These are phyloP conservation scores for Fusarium sp. DNA, from an alignment of 2,329 filamentous ascomycete species.

Conservation along the genomic window DNA sequence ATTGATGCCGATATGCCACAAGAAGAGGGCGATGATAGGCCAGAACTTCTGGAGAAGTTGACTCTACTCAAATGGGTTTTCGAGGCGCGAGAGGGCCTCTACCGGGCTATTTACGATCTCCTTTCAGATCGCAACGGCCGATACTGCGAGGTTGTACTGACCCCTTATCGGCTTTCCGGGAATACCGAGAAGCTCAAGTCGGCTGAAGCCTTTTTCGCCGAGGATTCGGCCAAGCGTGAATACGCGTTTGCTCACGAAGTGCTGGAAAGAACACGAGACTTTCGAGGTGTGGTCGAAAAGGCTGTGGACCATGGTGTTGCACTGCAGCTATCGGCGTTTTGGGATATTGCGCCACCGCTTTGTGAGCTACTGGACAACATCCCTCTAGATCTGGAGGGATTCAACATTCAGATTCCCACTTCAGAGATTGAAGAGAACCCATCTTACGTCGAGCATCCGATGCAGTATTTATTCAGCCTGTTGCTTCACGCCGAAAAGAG, in stretches of 20 bases:
- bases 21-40: constrained; percentile 95
- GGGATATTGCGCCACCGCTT: constrained; percentile 94
- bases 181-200: constrained; percentile 85
- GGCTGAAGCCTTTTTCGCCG: constrained; percentile 85
- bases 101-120: constrained; percentile 88
- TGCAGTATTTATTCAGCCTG: constrained; percentile 92
- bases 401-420: constrained; percentile 83
- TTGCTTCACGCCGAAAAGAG: constrained; percentile 91
- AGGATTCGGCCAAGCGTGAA: constrained; percentile 82
- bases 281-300: constrained; percentile 83
- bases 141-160: constrained; percentile 86
- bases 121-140: constrained; percentile 88
- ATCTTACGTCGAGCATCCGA: constrained; percentile 81
- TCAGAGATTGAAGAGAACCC: constrained; percentile 90
- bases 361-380: constrained; percentile 85
- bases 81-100: constrained; percentile 89
- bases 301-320: constrained; percentile 92
- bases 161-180: constrained; percentile 82
- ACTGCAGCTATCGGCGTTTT: constrained; percentile 92
- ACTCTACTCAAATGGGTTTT: constrained; percentile 98
- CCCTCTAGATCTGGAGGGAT: constrained; percentile 70
- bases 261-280: constrained; percentile 80
- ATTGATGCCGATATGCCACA: constrained; percentile 86
- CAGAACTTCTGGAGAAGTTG: constrained; percentile 93
- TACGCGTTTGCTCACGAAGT: constrained; percentile 80